Evolutionary conservation across 129 eudicot species (phyloP).

Genomic region (Chrysanthemum lavandulifolium): DNA sequence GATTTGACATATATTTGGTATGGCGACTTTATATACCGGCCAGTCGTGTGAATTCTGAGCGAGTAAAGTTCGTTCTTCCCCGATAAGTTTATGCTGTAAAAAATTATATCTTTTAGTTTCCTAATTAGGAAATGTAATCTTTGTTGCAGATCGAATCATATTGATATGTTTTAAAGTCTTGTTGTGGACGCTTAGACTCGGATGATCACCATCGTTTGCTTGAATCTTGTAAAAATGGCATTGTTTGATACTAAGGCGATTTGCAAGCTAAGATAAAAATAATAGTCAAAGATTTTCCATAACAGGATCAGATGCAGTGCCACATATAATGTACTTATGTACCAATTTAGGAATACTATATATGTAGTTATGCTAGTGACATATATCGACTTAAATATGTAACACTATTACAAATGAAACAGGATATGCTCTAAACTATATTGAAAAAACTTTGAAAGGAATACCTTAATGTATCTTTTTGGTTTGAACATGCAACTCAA

Average conservation of each 20-base stretch:
- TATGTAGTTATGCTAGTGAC: background rate
- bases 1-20: slow-evolving; percentile 21
- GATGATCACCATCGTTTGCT: background rate
- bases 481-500: too few relatives aligned
- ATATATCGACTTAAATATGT: too few relatives aligned
- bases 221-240: too few relatives aligned
- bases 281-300: background rate
- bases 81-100: background rate
- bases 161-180: slow-evolving; percentile 9
- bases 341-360: slow-evolving; percentile 2
- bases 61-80: background rate
- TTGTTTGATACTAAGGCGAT: too few relatives aligned
- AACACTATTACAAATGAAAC: too few relatives aligned
- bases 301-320: slow-evolving; percentile 26
- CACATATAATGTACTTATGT: slow-evolving; percentile 19
- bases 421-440: too few relatives aligned
- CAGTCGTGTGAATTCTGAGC: background rate
- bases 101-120: background rate
- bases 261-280: background rate
- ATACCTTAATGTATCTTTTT: too few relatives aligned
- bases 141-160: slow-evolving; percentile 10
- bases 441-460: too few relatives aligned
- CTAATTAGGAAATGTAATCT: slow-evolving; percentile 8
- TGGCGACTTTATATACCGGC: background rate
- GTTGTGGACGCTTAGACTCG: slow-evolving; percentile 16